A percentile compares a stretch with the other conserved stretches of the same genome.
These are phyloP conservation scores for Kwoniella mangroviensis DNA, from an alignment of 768 basidiomycete species.

Conservation along the genomic window DNA sequence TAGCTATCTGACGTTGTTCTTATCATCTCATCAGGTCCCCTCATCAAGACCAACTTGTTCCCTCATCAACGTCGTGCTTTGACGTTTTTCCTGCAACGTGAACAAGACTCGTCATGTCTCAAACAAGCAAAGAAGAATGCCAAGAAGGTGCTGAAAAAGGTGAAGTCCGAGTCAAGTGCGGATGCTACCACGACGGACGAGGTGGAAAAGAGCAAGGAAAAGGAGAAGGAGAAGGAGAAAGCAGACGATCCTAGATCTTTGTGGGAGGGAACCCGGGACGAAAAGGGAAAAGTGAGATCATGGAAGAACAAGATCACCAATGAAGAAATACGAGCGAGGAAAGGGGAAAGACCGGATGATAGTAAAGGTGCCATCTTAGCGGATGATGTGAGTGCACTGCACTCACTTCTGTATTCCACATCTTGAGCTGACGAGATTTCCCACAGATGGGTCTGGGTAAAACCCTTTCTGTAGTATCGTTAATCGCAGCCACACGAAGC, in stretches of 20 bases:
- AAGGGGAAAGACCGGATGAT: constrained; percentile 60
- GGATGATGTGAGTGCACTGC: constrained; percentile 76
- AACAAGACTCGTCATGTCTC: constrained; percentile 60
- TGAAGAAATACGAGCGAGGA: constrained; percentile 64
- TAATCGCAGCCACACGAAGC: constrained; percentile 82
- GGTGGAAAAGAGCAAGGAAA: constrained; percentile 61
- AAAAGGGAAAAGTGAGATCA: constrained; percentile 50
- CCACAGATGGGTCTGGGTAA: constrained; percentile 95
- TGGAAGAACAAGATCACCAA: constrained; percentile 89
- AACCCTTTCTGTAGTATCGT: constrained; percentile 91
- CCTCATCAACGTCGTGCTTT: constrained; percentile 98
- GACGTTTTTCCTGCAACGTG: constrained; percentile 87
- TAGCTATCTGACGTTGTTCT: too few relatives aligned
- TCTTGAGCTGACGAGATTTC: constrained; percentile 6
- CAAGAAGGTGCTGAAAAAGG: constrained; percentile 37
- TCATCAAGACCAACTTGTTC: constrained; percentile 82
- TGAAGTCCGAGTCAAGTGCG: constrained; percentile 25
- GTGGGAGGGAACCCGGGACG: constrained; percentile 61
- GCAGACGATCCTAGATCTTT: constrained; percentile 46
- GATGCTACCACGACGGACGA: constrained; percentile 30
- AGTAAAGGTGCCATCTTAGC: constrained; percentile 89
- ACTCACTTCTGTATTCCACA: not conserved
- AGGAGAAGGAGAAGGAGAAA: constrained; percentile 36
- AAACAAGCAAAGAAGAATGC: constrained; percentile 50
- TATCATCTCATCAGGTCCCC: constrained; percentile 50